A percentile compares a stretch with the other conserved stretches of the same genome.
These are phyloP conservation scores for Fraxinus cuspidata DNA, from an alignment of 257 asterid species.

Conservation along the genomic window DNA sequence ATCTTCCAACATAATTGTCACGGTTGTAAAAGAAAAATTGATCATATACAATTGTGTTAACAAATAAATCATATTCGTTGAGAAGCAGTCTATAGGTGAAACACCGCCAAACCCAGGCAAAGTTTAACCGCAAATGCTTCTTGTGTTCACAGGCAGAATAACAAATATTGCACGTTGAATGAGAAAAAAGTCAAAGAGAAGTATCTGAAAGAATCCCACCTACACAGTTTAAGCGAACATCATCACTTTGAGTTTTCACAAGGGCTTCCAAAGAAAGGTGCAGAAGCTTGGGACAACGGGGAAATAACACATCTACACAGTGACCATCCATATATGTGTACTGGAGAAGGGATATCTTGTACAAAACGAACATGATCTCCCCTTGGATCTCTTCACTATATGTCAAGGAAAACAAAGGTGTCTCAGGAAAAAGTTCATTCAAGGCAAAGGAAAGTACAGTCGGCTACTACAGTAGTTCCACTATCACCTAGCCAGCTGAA, in stretches of 20 bases:
- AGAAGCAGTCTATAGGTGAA: background rate
- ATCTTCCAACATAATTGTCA: slow-evolving; percentile 7
- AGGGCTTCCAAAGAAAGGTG: slow-evolving; percentile 68
- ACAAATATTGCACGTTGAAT: background rate
- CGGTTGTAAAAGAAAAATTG: background rate
- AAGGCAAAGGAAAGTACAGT: slow-evolving; percentile 18
- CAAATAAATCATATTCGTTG: background rate
- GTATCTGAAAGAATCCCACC: slow-evolving; percentile 45
- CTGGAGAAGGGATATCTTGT: slow-evolving; percentile 59
- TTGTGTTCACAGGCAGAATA: background rate
- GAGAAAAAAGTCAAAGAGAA: slow-evolving; percentile 13
- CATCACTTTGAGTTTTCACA: slow-evolving; percentile 85
- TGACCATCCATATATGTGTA: slow-evolving; percentile 46
- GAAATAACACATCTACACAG: slow-evolving; percentile 45
- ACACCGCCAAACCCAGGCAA: background rate
- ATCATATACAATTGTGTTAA: background rate
- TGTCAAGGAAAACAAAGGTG: slow-evolving; percentile 26
- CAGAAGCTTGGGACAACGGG: slow-evolving; percentile 65
- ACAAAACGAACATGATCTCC: slow-evolving; percentile 82
- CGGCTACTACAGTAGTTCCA: slow-evolving; percentile 22
- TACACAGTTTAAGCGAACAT: slow-evolving; percentile 79
- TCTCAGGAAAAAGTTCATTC: slow-evolving; percentile 11
- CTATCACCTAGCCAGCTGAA: slow-evolving; percentile 81
- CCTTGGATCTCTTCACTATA: slow-evolving; percentile 89
- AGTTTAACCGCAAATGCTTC: background rate